Base-by-base conservation (phyloP, 75 land plant species). In the Selaginella moellendorffii region DNA sequence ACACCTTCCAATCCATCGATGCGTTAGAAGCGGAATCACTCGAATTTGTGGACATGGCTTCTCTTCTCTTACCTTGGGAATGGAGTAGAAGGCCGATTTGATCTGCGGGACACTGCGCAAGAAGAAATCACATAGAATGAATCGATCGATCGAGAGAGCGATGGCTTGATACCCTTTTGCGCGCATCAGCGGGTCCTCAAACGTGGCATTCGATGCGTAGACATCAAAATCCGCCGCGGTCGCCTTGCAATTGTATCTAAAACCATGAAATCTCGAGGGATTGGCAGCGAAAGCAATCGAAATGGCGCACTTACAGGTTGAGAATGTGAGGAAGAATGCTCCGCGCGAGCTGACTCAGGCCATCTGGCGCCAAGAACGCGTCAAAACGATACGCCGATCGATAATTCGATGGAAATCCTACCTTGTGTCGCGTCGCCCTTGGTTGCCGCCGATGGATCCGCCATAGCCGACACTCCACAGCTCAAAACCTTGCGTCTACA, bases 181-280 rank as follows among this genome's bases (percentile, higher is more conserved):
- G 46, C 80, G 36, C 93, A 82, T 90, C 24, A 90, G 79, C 10
- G 97, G 93, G 30, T 90, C 97, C 66, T 90, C 97, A 72, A 90
- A 90, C 2, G 77, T 77, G 0, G 93, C 97, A 71, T 87, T 71
- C 0, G 83, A 78, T n/a, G 93, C 88, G 69, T 90, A 87, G 21
- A 90, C 87, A 60, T 87, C 97, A 65, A 80, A 90, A 54, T 90
- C 97, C 1, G 26, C 62, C 27, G 92, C 68, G n/a, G 83, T 79
- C 2, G 93, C 77, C 27, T 64, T 51, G 42, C 86, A 78, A 31
- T 73, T 84, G 65, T 90, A 90, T 29, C 88, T 85, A 62, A 22
- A 1, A n/a, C 1, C 64, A 66, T 27, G 31, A 25, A 69, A 62
- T 28, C 26, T 22, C 22, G 9, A 69, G 26, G 1, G 25, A 63